Base-by-base conservation (phyloP, 352 stramenopile species). In the Vaucheria bursata region DNA sequence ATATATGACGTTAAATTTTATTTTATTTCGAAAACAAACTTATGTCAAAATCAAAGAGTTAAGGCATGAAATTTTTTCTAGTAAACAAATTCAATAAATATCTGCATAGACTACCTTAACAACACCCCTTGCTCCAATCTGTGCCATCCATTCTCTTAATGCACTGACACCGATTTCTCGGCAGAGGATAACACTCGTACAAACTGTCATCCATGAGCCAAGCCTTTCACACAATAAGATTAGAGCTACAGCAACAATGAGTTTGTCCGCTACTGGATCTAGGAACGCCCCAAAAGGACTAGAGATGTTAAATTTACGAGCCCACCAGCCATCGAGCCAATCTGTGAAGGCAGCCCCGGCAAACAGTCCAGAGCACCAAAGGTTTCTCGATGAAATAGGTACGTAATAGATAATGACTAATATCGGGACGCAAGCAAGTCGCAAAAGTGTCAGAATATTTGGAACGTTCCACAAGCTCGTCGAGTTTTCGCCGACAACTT, bases 251-350 rank as follows among this genome's bases (percentile, higher is more conserved):
- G 83, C 75, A 53, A 86, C 83, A 40, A 86, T 79, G 0, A 86
- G 76, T 80, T 89, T 89, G 59, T 89, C 86, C 1, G 86, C 86
- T 7, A 89, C 78, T 25, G 86, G 86, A 73, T 89, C 86, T 33
- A 89, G 71, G 66, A 89, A 89, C 36, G 86, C 84, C 53, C 86
- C 86, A 71, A 88, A 85, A 36, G 79, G 70, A 31, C 79, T 86
- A 32, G 70, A 78, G 29, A 87, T 80, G 67, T 86, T 83, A 70
- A 69, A 83, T 18, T 36, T 68, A 18, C 86, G 82, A 1, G 86
- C 85, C 50, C 88, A 71, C 76, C 84, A 87, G 0, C 85, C 85
- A 81, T 88, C 85, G 1, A 88, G 72, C 75, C 76, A 88, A 75
- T 88, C 85, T 25, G 84, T 87, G 31, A 86, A 59, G n/a, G 79